phyloP scores from a whole-genome alignment of 257 asterid genomes.

The Salvia splendens region DNA sequence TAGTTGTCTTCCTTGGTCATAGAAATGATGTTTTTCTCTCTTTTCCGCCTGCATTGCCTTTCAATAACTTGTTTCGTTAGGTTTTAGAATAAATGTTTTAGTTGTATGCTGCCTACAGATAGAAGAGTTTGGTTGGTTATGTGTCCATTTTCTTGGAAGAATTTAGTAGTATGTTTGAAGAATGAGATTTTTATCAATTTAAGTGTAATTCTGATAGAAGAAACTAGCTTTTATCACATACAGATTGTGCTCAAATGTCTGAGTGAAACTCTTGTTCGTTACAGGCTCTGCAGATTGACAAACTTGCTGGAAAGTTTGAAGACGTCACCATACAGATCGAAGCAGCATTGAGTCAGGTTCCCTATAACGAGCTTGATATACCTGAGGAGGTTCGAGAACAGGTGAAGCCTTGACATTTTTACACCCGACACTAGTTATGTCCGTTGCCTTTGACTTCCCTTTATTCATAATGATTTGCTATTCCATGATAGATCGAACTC shows the following conservation, averaged over 20 bases:
- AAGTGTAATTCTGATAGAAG: neutral
- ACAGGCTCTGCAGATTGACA: constrained; percentile 83
- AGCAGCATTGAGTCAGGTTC: constrained; percentile 68
- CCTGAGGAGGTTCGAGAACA: constrained; percentile 94
- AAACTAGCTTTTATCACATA: neutral
- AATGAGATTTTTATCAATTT: neutral
- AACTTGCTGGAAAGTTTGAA: constrained; percentile 63
- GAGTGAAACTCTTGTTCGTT: constrained; percentile 6
- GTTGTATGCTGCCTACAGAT: neutral
- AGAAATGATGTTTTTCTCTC: neutral
- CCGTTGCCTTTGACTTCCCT: neutral
- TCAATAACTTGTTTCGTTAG: no score
- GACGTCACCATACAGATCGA: constrained; percentile 65
- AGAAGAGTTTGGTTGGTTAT: neutral
- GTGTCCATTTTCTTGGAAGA: neutral
- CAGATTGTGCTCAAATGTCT: neutral
- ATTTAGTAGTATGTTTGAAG: neutral
- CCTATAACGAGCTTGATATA: constrained; percentile 67
- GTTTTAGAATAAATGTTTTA: neutral
- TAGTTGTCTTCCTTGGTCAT: neutral
- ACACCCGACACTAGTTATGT: neutral
- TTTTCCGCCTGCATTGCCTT: neutral
- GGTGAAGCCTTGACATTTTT: constrained; percentile 43
- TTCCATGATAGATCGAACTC: constrained; percentile 69
- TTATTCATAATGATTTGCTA: constrained; percentile 24